Base-by-base conservation (phyloP, 2,329 filamentous ascomycete genomes). In the Penicillium sp. region DNA sequence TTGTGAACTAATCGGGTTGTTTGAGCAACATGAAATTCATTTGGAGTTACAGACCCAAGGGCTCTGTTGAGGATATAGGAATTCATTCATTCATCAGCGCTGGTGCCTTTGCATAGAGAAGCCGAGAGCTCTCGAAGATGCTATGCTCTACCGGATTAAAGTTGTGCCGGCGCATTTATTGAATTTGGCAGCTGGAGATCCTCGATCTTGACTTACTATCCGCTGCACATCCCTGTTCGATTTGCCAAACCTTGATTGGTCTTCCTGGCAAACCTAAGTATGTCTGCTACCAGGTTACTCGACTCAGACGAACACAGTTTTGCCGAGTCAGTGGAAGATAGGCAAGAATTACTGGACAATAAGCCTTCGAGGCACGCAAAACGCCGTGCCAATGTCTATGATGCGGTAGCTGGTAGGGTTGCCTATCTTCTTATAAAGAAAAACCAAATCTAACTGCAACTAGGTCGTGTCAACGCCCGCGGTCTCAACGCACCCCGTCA, bases 1-100 rank as follows among this genome's bases (percentile, higher is more conserved):
- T 85, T 83, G 60, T 83, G 84, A 43, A 92, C 76, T 56, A 91
- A 82, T 33, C 82, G 81, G 14, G 84, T 82, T 22, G 84, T 86
- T 66, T 89, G 82, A 17, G 84, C 81, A 61, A 84, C 80, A 64
- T 87, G 83, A 63, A 95, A 84, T 44, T 80, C 79, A 64, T 83
- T 81, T 46, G 86, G 84, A 61, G 79, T 76, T 57, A 90, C 74
- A 67, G 82, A 82, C 75, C 90, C 90, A 59, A 86, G 80, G 71
- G 89, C 86, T 76, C 91, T 87, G 71, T 89, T 85, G 73, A 94
- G 80, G 58, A 95, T 79, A 72, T 87, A 85, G 70, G 84, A 79
- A 84, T 89, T 88, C 86, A 91, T 93, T 79, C 85, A 88, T 87
- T 58, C 57, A 62, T 63, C 28, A 50, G 52, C 12, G 49, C 40